Base-by-base conservation (phyloP, 495 filamentous ascomycete species). In the Bryoglossum gracile region DNA sequence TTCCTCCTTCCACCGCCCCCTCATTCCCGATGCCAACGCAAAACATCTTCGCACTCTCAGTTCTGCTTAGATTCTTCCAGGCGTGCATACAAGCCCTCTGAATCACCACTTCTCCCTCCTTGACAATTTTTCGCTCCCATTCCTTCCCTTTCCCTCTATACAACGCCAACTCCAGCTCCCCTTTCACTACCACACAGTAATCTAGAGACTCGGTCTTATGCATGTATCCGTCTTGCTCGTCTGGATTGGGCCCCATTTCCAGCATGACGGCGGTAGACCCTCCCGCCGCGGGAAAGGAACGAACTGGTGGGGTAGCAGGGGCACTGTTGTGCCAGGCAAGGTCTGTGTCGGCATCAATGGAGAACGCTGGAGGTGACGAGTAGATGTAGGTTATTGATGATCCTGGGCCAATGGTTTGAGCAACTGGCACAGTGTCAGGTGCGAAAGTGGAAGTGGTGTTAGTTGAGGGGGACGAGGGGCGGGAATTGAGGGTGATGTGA, bases 161-260 rank as follows among this genome's bases (percentile, higher is more conserved):
- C 9, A 48, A 26, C 14, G 4, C 11, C 45, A 39, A 19, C 34
- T 48, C 45, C 23, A 48, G 16, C 21, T 48, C 45, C 34, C 45
- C 45, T 2, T 39, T 16, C 32, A 48, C 8, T 9, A 48, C 22
- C 11, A 38, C 23, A 8, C 37, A n/a, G 16, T 48, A 38, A 38
- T 48, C 45, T 5, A 48, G 18, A 2, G 45, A 38, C 5, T 37
- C 25, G 9, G 45, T 48, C 4, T 19, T 8, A 18, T 39, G 45
- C 34, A 48, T 37, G 19, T 34, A 11, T 23, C 45, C 34, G 3
- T 39, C 18, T 24, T 37, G 32, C 2, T n/a, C 33, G 3, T 13
- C 14, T 13, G 45, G 33, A 26, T 48, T 48, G 2, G 45, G 32
- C 4, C 10, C 32, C 8, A 48, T 6, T 4, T 48, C 45, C 25